Conservation (phyloP, 2,329 filamentous ascomycete species). For the Aspergillus fructus region DNA sequence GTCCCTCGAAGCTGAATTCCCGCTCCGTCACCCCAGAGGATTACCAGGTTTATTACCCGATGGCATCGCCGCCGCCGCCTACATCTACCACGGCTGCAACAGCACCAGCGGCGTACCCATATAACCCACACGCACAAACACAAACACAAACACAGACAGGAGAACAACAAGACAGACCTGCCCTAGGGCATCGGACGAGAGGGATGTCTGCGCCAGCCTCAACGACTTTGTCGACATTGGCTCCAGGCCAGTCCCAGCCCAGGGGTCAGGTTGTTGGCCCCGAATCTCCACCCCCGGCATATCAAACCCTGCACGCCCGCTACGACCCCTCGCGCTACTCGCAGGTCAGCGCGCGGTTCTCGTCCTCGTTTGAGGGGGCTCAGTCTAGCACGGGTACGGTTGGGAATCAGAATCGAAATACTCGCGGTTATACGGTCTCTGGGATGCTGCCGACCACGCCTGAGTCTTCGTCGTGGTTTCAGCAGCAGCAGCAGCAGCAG, state of each 20-base stretch:
- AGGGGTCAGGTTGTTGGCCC: background rate
- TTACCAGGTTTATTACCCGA: slow-evolving; percentile 3
- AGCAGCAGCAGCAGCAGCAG: slow-evolving; percentile 2
- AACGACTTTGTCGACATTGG: background rate
- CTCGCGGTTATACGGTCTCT: background rate
- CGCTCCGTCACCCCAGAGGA: slow-evolving; percentile 9
- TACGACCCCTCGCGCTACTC: slow-evolving; percentile 37
- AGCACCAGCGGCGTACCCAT: background rate
- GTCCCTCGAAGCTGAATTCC: slow-evolving; percentile 1
- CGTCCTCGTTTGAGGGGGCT: background rate
- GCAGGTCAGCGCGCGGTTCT: background rate
- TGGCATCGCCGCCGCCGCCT: slow-evolving; percentile 3
- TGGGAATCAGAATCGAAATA: background rate
- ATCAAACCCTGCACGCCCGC: slow-evolving; percentile 26
- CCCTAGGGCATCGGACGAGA: background rate
- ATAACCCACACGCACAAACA: background rate
- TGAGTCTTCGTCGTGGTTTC: background rate
- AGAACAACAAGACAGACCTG: background rate
- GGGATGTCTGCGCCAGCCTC: slow-evolving; percentile 17
- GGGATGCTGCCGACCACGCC: background rate
- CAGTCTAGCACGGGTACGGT: background rate
- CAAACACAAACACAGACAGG: background rate
- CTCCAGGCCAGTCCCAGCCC: background rate
- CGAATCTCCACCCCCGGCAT: slow-evolving; percentile 26
- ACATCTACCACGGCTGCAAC: background rate